Base-by-base conservation (phyloP, 805 yeast genomes). In the Candida tallmaniae region DNA sequence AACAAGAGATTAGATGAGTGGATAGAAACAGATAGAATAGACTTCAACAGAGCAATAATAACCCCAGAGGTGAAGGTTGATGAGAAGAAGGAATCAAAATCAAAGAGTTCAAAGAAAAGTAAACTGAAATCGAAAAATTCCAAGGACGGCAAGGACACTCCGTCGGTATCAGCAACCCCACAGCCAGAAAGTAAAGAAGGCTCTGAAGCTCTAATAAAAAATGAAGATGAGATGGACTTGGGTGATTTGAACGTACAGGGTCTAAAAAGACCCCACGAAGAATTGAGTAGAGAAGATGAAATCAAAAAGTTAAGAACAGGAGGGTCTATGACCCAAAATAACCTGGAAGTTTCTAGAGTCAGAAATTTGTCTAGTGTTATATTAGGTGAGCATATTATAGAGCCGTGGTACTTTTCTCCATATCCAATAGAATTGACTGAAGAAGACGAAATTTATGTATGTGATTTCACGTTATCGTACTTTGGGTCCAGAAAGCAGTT, bases 361-460 rank as follows among this genome's bases (percentile, higher is more conserved):
- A 74, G 97, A 46, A 93, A 93, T 53, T 69, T 93, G 42, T 69
- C 75, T 30, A 73, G 76, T 35, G 76, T 93, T 4, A 81, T 86
- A 3, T 77, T 93, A 62, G 99, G 98, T 1, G 83, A 82, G 43
- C 87, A 80, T 57, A 83, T 84, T 47, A 87, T 93, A 34, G 99
- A 93, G 56, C 98, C 99, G 2, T 93, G 99, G 99, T 93, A 93
- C 60, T 93, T 93, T 52, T 84, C 96, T 2, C 97, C 99, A 1
- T 93, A 93, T 56, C 99, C 99, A 0, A 71, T 87, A 11, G 98
- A 93, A 54, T 71, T 88, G 36, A 87, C 97, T 0, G 97, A 93
- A 49, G 93, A 83, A 45, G 97, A 90, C 55, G 80, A 75, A 36
- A 74, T 93, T 16, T 93, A 83, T 55, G 83, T 93, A 29, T 93